Base-by-base conservation (phyloP, 148 eudicot genomes). In the Rhododendron kiyosumense region DNA sequence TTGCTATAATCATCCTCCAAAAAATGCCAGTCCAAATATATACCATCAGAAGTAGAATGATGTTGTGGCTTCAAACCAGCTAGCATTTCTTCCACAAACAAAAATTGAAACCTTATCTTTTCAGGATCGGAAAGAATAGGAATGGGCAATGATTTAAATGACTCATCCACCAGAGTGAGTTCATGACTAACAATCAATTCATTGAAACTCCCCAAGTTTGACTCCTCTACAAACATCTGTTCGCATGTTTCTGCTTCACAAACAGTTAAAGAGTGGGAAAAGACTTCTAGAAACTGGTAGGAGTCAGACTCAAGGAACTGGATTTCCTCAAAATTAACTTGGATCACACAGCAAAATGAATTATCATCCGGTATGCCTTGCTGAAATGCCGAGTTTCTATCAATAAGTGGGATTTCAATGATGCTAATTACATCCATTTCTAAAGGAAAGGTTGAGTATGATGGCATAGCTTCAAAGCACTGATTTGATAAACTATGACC, bases 21-120 rank as follows among this genome's bases (percentile, higher is more conserved):
- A 26, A 93, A 80, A 81, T 91, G 92, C 99, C 98, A 97, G 83
- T 97, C 98, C 89, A 97, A 92, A 91, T 97, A 97, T 78, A 97
- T 93, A 85, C 90, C 93, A 86, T 97, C 96, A 59, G 96, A 93
- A 14, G 92, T 88, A 85, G 94, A 94, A 59, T 90, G 82, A 71
- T 93, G 89, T 78, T 90, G 88, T 82, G 89, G 95, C 84, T 93
- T 92, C 86, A 93, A 79, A 87, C 87, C 88, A 78, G 85, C 38
- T 49, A 95, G 85, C 57, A 88, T 63, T 67, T 88, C 85, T 82
- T 87, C 90, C 89, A 91, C 45, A 81, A 86, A 52, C 67, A 71
- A 80, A 84, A 87, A 86, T 26, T 88, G 82, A 75, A 93, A 91
- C 86, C 87, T 89, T 41, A 84, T 86, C 67, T 85, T 88, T 88